Conservation (phyloP, 805 yeast species). For the Cyberlindnera saturnus region DNA sequence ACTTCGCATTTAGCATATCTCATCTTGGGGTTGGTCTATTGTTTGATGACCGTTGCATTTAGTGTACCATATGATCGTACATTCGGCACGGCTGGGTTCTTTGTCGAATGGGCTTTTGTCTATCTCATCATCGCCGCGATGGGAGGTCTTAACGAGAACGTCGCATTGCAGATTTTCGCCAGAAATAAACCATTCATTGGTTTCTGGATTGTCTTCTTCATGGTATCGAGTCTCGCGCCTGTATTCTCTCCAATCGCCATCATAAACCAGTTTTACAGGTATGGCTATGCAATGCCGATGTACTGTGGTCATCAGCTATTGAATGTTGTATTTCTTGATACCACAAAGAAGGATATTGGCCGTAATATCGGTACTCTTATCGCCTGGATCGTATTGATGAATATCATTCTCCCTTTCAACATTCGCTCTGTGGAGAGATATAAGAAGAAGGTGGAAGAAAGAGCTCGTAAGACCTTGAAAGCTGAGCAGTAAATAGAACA, state of each 20-base stretch:
- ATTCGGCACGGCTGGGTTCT: slow-evolving; percentile 58
- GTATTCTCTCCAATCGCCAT: slow-evolving; percentile 50
- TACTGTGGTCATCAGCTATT: slow-evolving; percentile 50
- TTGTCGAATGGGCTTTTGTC: slow-evolving; percentile 58
- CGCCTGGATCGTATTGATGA: slow-evolving; percentile 48
- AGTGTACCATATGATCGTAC: slow-evolving; percentile 45
- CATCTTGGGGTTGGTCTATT: slow-evolving; percentile 46
- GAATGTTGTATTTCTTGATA: slow-evolving; percentile 47
- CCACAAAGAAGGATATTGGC: slow-evolving; percentile 48
- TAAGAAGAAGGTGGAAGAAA: slow-evolving; percentile 9
- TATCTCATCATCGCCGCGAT: slow-evolving; percentile 61
- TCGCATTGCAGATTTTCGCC: slow-evolving; percentile 42
- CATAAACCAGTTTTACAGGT: slow-evolving; percentile 27
- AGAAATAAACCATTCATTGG: slow-evolving; percentile 58
- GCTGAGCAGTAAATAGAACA: neutral
- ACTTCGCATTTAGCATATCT: slow-evolving; percentile 32
- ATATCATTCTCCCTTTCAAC: slow-evolving; percentile 31
- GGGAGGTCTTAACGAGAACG: slow-evolving; percentile 61
- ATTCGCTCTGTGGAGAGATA: slow-evolving; percentile 10
- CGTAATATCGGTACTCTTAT: slow-evolving; percentile 46
- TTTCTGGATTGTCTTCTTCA: slow-evolving; percentile 63
- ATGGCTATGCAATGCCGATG: slow-evolving; percentile 59
- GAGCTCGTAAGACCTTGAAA: slow-evolving; percentile 8
- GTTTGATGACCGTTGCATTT: slow-evolving; percentile 55
- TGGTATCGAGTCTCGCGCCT: slow-evolving; percentile 53